phyloP scores from a whole-genome alignment of 768 basidiomycete genomes.

The Suillus discolor region DNA sequence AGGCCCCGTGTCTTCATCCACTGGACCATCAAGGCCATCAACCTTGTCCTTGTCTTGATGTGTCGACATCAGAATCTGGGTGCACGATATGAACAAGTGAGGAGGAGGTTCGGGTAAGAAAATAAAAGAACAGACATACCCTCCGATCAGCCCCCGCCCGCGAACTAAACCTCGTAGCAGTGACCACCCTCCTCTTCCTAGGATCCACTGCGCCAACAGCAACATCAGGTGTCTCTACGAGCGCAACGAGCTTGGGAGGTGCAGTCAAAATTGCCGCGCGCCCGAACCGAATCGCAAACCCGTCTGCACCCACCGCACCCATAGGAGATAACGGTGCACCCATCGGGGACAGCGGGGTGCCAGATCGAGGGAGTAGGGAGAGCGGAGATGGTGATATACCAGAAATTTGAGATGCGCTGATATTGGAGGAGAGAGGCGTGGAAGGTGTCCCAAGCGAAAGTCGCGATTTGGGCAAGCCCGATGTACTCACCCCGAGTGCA shows the following conservation, averaged over 20 bases:
- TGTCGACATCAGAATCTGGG: conserved; percentile 81
- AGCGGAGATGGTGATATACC: conserved; percentile 10
- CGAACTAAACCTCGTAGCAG: conserved; percentile 86
- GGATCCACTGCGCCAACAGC: conserved; percentile 90
- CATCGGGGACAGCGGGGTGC: conserved; percentile 36
- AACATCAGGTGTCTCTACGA: conserved; percentile 87
- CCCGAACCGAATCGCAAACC: conserved; percentile 57
- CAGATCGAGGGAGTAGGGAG: conserved; percentile 32
- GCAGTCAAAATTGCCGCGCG: conserved; percentile 78
- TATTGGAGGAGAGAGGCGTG: conserved; percentile 40
- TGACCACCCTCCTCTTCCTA: conserved; percentile 79
- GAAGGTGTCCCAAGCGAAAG: conserved; percentile 44
- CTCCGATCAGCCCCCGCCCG: conserved; percentile 79
- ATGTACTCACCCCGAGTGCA: conserved; percentile 25
- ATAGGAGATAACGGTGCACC: conserved; percentile 28
- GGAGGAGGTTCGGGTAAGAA: background rate
- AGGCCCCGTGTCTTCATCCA: background rate
- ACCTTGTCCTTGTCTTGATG: conserved; percentile 58
- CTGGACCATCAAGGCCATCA: conserved; percentile 24
- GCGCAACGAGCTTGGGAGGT: conserved; percentile 79
- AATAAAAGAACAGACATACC: conserved; percentile 47
- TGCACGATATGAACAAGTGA: background rate
- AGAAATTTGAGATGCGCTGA: background rate
- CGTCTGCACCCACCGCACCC: conserved; percentile 27
- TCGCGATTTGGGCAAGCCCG: conserved; percentile 43